A percentile compares a stretch with the other conserved stretches of the same genome.
phyloP scores from a whole-genome alignment of 2,329 filamentous ascomycete genomes.

The Acrocalymma vagum region DNA sequence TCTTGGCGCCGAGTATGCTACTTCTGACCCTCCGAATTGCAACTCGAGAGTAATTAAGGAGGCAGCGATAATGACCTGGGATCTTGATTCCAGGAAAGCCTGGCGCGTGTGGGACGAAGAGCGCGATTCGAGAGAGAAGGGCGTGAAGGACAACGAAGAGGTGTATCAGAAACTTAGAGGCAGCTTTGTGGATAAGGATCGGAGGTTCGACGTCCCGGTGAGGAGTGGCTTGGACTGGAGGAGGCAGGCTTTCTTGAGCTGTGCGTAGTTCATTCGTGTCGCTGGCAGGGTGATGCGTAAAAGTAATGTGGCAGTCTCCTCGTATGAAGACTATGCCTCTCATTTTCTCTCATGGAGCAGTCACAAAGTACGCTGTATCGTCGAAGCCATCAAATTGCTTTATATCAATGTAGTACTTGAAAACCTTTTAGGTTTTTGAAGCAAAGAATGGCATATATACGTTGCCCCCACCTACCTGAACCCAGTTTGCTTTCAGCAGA shows the following conservation, averaged over 20 bases:
- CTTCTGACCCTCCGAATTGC: background rate
- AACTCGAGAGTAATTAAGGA: conserved; percentile 1
- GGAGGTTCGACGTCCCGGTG: conserved; percentile 11
- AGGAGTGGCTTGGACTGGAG: conserved; percentile 17
- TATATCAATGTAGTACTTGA: no score
- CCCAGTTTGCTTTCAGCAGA: no score
- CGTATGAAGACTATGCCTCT: no score
- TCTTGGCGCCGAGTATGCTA: conserved; percentile 7
- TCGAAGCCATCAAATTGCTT: no score
- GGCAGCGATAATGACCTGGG: conserved; percentile 6
- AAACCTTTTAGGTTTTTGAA: no score
- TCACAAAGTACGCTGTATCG: no score
- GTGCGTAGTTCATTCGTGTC: conserved; percentile 4
- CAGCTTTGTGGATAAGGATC: conserved; percentile 12
- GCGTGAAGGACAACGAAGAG: conserved; percentile 3
- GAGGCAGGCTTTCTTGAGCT: conserved; percentile 11
- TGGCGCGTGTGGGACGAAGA: conserved; percentile 13
- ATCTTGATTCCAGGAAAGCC: background rate
- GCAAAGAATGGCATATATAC: no score
- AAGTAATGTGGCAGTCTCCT: no score
- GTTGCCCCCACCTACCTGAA: no score
- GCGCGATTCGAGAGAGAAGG: conserved; percentile 4
- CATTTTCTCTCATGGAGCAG: no score
- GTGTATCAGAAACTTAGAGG: conserved; percentile 11
- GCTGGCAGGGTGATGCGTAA: no score